Evolutionary conservation across 2,329 filamentous ascomycete genomes (phyloP).

Genomic region (Anisogramma anomala): DNA sequence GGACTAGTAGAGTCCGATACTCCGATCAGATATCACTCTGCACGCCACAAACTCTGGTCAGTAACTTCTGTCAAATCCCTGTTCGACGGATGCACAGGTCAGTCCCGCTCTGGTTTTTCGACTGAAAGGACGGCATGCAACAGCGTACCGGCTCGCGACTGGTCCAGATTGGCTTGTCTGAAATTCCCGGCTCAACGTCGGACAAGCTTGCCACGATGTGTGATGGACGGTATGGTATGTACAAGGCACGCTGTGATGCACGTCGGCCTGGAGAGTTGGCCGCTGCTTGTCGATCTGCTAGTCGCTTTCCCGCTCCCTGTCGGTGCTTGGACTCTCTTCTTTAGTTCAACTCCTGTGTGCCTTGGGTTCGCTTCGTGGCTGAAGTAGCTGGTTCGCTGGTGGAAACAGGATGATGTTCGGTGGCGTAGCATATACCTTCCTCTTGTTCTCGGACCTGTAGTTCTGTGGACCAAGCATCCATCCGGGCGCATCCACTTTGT

Average conservation of each 20-base stretch:
- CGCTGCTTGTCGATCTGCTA: slow-evolving; percentile 5
- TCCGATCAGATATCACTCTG: too few relatives aligned
- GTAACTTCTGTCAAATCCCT: too few relatives aligned
- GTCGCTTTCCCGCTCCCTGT: slow-evolving; percentile 4
- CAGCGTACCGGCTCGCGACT: background rate
- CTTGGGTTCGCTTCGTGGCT: too few relatives aligned
- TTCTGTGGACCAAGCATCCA: too few relatives aligned
- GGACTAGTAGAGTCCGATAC: too few relatives aligned
- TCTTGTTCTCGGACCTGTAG: too few relatives aligned
- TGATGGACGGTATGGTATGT: background rate
- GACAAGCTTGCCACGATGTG: slow-evolving; percentile 2
- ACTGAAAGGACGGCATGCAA: background rate
- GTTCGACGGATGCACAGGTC: background rate
- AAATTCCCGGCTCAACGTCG: slow-evolving; percentile 6
- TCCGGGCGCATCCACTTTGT: too few relatives aligned
- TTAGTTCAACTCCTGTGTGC: background rate
- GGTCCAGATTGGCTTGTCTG: background rate
- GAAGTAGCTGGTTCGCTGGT: too few relatives aligned
- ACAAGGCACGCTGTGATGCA: background rate
- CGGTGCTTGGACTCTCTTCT: too few relatives aligned
- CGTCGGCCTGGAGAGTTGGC: background rate
- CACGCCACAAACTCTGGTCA: too few relatives aligned
- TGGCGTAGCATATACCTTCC: too few relatives aligned
- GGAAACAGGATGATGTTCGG: too few relatives aligned
- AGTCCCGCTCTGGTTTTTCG: background rate